Percentiles rank a stretch among this genome's conserved stretches.
These are phyloP conservation scores for Pisolithus microcarpus DNA, from an alignment of 768 basidiomycete genomes.

Conservation along the genomic window DNA sequence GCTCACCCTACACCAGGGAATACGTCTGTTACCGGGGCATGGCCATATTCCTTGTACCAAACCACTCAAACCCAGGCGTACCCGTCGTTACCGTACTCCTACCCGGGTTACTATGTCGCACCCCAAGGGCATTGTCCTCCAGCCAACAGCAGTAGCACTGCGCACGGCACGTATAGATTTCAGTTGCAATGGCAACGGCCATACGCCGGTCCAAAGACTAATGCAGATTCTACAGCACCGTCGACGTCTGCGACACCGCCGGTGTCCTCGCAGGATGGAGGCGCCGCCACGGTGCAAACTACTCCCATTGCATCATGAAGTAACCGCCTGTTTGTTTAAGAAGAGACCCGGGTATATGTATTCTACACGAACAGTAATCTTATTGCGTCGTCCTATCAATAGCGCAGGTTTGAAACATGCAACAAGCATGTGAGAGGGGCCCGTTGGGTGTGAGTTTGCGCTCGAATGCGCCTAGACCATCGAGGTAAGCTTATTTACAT, in stretches of 20 bases:
- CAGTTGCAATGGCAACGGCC: slow-evolving; percentile 31
- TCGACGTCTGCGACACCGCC: slow-evolving; percentile 1
- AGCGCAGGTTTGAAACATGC: too few species aligned
- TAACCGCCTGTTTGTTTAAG: not conserved
- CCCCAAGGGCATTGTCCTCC: slow-evolving; percentile 9
- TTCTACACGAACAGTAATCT: not conserved
- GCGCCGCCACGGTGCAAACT: slow-evolving; percentile 5
- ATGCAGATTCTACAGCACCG: slow-evolving; percentile 26
- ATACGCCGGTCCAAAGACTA: slow-evolving; percentile 32
- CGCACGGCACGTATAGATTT: slow-evolving; percentile 20
- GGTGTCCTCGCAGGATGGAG: slow-evolving; percentile 3
- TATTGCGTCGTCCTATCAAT: not conserved
- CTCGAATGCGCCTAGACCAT: too few species aligned
- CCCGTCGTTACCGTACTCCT: slow-evolving; percentile 12
- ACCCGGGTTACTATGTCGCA: slow-evolving; percentile 17
- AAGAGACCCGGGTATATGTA: not conserved
- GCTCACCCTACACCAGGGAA: slow-evolving; percentile 15
- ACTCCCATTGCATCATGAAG: not conserved
- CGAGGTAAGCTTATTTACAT: slow-evolving; percentile 52
- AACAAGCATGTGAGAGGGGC: not conserved
- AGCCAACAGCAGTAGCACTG: slow-evolving; percentile 7
- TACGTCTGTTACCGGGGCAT: slow-evolving; percentile 21
- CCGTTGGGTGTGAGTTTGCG: too few species aligned
- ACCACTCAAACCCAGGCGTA: slow-evolving; percentile 14
- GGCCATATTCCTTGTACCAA: slow-evolving; percentile 27